These are phyloP conservation scores for Psophocarpus tetragonolobus DNA, from an alignment of 306 rosid genomes.

Conservation along the genomic window DNA sequence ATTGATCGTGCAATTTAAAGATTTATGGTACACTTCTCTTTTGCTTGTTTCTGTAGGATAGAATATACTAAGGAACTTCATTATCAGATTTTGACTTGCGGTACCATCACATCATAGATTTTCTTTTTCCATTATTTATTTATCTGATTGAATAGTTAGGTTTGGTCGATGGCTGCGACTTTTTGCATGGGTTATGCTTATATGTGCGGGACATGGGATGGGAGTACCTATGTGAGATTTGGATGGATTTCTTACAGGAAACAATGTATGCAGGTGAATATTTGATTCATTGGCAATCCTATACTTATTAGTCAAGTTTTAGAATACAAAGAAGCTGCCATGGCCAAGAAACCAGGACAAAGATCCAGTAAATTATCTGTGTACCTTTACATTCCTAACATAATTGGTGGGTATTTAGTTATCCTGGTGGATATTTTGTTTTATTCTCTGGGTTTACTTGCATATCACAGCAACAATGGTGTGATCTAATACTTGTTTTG, in stretches of 20 bases:
- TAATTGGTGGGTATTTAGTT: slow-evolving; percentile 72
- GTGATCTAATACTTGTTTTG: not conserved
- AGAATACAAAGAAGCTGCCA: slow-evolving; percentile 46
- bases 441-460: slow-evolving; percentile 21
- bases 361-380: slow-evolving; percentile 66
- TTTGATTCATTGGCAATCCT: slow-evolving; percentile 34
- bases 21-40: no score
- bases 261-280: slow-evolving; percentile 39
- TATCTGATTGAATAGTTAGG: not conserved
- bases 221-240: not conserved
- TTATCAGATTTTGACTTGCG: slow-evolving; percentile 9
- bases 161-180: slow-evolving; percentile 18
- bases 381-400: slow-evolving; percentile 87
- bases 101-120: not conserved
- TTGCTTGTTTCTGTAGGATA: not conserved
- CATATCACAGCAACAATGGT: not conserved
- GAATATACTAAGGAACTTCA: slow-evolving; percentile 6
- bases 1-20: no score
- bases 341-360: slow-evolving; percentile 67
- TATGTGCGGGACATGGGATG: not conserved
- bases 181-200: not conserved
- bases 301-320: slow-evolving; percentile 39
- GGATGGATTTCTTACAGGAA: slow-evolving; percentile 35
- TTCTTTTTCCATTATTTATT: not conserved
- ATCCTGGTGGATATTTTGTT: slow-evolving; percentile 26